These are phyloP conservation scores for Eucalyptus curtisii DNA, from an alignment of 345 rosid genomes.

Conservation along the genomic window DNA sequence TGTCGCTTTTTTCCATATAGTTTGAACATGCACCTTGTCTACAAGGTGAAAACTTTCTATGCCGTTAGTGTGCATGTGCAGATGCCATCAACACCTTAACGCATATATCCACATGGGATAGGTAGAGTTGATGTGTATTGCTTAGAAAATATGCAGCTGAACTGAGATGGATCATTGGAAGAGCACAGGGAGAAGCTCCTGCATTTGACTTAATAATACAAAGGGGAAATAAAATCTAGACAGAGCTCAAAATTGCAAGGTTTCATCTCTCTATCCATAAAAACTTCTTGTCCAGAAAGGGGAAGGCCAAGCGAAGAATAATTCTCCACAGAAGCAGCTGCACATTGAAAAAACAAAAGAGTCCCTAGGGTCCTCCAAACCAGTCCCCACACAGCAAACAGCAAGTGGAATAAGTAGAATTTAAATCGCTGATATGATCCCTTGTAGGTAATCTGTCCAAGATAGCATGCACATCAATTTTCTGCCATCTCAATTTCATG, in stretches of 20 bases:
- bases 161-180: accelerated
- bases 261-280: not conserved
- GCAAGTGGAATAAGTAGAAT: not conserved
- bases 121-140: not conserved
- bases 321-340: not conserved
- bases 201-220: not conserved
- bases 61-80: not conserved
- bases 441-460: not conserved
- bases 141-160: not conserved
- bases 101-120: not conserved
- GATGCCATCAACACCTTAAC: not conserved
- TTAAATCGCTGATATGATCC: not conserved
- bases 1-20: accelerated
- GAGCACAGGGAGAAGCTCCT: not conserved
- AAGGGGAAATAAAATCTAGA: not conserved
- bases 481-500: not conserved
- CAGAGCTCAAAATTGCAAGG: not conserved
- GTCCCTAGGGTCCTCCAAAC: not conserved
- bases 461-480: not conserved
- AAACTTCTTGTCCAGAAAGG: not conserved
- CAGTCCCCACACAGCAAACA: not conserved
- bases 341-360: accelerated
- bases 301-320: not conserved
- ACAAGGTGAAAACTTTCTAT: not conserved
- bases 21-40: not conserved